These are phyloP conservation scores for Quercus lobata DNA, from an alignment of 331 rosid species.

Conservation along the genomic window DNA sequence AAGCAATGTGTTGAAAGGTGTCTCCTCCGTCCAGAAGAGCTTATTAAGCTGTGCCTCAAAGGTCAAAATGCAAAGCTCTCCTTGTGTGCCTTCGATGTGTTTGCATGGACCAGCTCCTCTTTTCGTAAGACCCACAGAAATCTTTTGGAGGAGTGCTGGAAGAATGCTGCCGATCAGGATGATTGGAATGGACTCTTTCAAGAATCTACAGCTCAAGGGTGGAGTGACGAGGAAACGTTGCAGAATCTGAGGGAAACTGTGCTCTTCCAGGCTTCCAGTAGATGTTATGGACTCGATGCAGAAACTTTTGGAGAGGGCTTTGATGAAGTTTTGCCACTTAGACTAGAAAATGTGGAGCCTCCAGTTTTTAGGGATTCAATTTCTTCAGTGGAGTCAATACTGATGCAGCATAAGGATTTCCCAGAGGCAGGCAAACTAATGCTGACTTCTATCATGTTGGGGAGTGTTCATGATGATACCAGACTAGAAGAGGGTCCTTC, in stretches of 20 bases:
- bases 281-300: conserved; percentile 71
- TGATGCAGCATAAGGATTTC: conserved; percentile 86
- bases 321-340: conserved; percentile 59
- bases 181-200: conserved; percentile 69
- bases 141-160: conserved; percentile 91
- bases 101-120: conserved; percentile 87
- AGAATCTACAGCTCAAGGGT: conserved; percentile 57
- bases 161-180: conserved; percentile 69
- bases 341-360: conserved; percentile 59
- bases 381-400: conserved; percentile 69
- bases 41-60: conserved; percentile 72
- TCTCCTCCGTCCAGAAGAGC: conserved; percentile 74
- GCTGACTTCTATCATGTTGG: conserved; percentile 82
- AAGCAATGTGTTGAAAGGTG: conserved; percentile 47
- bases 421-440: conserved; percentile 90
- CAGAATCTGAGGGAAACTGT: conserved; percentile 51
- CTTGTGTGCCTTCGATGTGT: conserved; percentile 64
- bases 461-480: conserved; percentile 44
- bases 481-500: conserved; percentile 46
- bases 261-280: conserved; percentile 73
- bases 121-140: conserved; percentile 58
- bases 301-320: conserved; percentile 80
- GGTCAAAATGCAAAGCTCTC: conserved; percentile 48
- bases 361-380: conserved; percentile 28
- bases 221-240: conserved; percentile 78